These are phyloP conservation scores for Amorphotheca resinae DNA, from an alignment of 495 filamentous ascomycete species.

Conservation along the genomic window DNA sequence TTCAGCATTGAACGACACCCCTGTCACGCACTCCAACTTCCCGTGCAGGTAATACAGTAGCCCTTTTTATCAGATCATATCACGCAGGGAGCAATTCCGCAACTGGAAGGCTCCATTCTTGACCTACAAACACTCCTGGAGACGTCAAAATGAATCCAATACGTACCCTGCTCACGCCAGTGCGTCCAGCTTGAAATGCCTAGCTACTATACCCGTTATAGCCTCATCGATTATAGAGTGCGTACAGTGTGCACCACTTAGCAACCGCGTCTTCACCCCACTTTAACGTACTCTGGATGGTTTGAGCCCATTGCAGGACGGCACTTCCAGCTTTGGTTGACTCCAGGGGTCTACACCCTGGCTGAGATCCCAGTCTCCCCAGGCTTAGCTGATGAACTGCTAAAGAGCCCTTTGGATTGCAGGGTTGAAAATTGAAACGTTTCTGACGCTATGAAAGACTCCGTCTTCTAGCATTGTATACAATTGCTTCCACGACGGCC, in stretches of 20 bases:
- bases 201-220: background rate
- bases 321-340: background rate
- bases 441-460: background rate
- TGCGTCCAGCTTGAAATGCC: background rate
- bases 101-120: background rate
- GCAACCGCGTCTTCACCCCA: background rate
- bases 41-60: background rate
- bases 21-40: slow-evolving; percentile 5
- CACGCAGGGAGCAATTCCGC: background rate
- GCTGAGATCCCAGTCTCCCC: background rate
- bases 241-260: background rate
- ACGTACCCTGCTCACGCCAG: background rate
- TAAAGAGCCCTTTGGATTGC: background rate
- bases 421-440: background rate
- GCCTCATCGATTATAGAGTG: background rate
- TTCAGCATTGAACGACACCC: background rate
- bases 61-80: slow-evolving; percentile 13
- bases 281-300: slow-evolving; percentile 1
- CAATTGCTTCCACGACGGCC: background rate
- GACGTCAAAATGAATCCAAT: background rate
- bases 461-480: background rate
- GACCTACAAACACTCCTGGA: background rate
- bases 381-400: background rate
- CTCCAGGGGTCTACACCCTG: background rate
- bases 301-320: slow-evolving; percentile 9